phyloP scores from a whole-genome alignment of 768 basidiomycete species.

The Mrakia gelida region DNA sequence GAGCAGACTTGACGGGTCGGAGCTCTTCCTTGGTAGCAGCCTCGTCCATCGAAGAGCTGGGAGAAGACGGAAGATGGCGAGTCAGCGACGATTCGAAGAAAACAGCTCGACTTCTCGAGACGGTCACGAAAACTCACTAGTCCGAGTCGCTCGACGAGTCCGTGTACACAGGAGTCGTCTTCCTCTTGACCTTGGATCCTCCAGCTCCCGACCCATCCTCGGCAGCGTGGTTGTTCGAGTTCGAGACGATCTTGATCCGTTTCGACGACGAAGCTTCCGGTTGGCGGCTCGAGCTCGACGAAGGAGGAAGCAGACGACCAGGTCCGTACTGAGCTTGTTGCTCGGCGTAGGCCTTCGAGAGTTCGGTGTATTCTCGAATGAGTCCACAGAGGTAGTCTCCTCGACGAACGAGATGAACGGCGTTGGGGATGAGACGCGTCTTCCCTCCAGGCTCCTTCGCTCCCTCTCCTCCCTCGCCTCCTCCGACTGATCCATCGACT shows the following conservation, averaged over 20 bases:
- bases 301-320: background rate
- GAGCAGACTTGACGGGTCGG: conserved; percentile 92
- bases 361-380: conserved; percentile 29
- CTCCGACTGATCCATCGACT: background rate
- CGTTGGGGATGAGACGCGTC: conserved; percentile 76
- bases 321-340: conserved; percentile 8
- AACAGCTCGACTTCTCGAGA: no score
- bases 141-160: conserved; percentile 78
- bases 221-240: background rate
- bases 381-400: conserved; percentile 75
- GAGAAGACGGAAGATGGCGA: background rate
- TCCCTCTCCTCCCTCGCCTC: conserved; percentile 53
- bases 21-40: conserved; percentile 85
- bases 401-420: conserved; percentile 94
- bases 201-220: background rate
- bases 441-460: conserved; percentile 48
- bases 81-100: background rate
- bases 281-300: background rate
- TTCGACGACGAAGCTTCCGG: conserved; percentile 1
- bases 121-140: conserved; percentile 57
- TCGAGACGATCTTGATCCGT: background rate
- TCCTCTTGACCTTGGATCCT: conserved; percentile 55
- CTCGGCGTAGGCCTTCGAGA: conserved; percentile 9
- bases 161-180: conserved; percentile 94
- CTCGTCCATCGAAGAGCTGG: conserved; percentile 93